A percentile compares a stretch with the other conserved stretches of the same genome.
Conservation (phyloP, 2,329 filamentous ascomycete genomes). For the Bimuria novae-zelandiae region DNA sequence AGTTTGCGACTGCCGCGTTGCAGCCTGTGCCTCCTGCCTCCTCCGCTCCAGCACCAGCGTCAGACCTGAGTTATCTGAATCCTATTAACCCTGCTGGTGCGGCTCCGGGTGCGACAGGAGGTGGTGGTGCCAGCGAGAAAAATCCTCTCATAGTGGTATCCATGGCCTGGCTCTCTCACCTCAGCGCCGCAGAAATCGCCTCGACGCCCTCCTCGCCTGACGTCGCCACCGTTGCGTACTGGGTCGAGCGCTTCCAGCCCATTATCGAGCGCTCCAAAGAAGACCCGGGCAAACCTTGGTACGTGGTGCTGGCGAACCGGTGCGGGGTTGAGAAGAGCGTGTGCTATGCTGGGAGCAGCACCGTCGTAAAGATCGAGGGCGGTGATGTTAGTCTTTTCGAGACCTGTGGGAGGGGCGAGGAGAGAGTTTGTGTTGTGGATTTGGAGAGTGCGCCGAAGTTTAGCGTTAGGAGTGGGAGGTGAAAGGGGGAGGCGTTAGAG, state of each 20-base stretch:
- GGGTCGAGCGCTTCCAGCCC: constrained; percentile 73
- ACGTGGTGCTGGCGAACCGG: constrained; percentile 73
- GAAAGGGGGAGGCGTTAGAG: neutral
- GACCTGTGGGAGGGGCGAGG: constrained; percentile 70
- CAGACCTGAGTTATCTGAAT: no score
- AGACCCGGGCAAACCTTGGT: constrained; percentile 55
- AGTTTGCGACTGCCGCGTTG: constrained; percentile 63
- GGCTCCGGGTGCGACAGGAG: no score
- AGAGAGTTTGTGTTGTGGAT: constrained; percentile 71
- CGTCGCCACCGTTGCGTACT: constrained; percentile 74
- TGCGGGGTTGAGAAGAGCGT: constrained; percentile 68
- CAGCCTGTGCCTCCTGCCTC: constrained; percentile 36
- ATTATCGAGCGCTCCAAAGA: constrained; percentile 43
- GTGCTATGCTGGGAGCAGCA: constrained; percentile 74
- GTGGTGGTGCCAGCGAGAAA: neutral
- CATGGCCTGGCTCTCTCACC: constrained; percentile 76
- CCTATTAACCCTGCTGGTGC: neutral
- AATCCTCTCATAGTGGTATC: constrained; percentile 70
- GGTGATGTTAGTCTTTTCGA: constrained; percentile 73
- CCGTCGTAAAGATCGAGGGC: constrained; percentile 67
- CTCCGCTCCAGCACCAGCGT: constrained; percentile 19
- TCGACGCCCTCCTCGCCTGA: constrained; percentile 63
- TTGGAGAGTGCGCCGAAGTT: constrained; percentile 52
- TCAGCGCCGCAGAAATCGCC: constrained; percentile 53
- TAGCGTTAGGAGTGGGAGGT: constrained; percentile 37